A percentile compares a stretch with the other conserved stretches of the same genome.
Evolutionary conservation across 1,284 basidiomycete genomes (phyloP).

Genomic region (Rhodofomes roseus): DNA sequence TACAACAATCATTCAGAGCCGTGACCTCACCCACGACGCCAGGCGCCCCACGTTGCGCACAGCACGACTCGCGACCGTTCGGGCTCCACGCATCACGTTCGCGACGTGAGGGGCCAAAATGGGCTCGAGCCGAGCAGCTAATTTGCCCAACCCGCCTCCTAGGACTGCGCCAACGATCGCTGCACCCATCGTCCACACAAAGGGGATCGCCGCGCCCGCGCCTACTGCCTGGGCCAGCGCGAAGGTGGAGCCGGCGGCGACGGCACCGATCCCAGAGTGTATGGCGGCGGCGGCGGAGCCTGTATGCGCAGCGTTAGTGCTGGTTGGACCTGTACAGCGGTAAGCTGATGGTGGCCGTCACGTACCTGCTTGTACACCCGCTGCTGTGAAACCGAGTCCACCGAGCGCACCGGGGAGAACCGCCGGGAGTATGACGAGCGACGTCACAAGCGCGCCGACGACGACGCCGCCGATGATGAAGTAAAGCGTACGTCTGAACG

Average conservation of each 20-base stretch:
- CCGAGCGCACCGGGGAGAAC: not conserved
- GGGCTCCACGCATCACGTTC: not conserved
- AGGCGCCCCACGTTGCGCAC: not conserved
- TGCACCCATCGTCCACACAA: not conserved
- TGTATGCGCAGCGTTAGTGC: not conserved
- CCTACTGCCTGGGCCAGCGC: constrained; percentile 12
- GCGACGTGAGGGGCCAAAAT: not conserved
- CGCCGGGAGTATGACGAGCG: not conserved
- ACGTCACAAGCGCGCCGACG: not conserved
- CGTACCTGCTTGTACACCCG: not conserved
- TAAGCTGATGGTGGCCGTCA: no score
- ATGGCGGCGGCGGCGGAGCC: constrained; percentile 10
- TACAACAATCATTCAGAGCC: not conserved
- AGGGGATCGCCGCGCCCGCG: constrained; percentile 11
- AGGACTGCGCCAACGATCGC: not conserved
- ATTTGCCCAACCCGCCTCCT: not conserved
- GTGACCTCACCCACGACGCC: not conserved
- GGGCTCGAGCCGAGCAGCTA: not conserved
- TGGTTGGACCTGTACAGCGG: no score
- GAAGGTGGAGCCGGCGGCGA: constrained; percentile 13
- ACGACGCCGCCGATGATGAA: not conserved
- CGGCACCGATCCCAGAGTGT: constrained; percentile 14
- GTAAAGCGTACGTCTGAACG: not conserved
- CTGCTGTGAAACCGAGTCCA: not conserved
- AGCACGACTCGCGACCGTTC: not conserved